Conservation (phyloP, 2,329 filamentous ascomycete genomes). For the Fusarium penzigii region DNA sequence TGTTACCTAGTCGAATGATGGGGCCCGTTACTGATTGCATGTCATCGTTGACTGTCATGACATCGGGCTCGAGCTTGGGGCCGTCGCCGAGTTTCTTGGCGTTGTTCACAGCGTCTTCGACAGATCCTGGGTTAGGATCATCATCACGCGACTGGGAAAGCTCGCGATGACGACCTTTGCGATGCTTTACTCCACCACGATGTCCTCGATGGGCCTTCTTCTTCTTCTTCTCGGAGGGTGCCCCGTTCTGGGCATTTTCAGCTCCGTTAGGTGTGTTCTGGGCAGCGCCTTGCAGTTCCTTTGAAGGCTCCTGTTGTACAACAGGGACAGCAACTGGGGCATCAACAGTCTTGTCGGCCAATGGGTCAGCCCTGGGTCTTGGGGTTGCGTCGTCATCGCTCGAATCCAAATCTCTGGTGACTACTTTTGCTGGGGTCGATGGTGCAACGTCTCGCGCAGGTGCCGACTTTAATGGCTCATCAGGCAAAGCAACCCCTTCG, state of each 20-base stretch:
- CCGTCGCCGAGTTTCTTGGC: slow-evolving; percentile 59
- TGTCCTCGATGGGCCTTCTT: slow-evolving; percentile 70
- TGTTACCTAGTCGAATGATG: slow-evolving; percentile 61
- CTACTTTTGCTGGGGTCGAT: not conserved
- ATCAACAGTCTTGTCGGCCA: not conserved
- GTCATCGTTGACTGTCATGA: slow-evolving; percentile 58
- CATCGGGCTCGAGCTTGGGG: slow-evolving; percentile 60
- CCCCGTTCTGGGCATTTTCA: slow-evolving; percentile 4
- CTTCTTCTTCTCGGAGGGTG: slow-evolving; percentile 57
- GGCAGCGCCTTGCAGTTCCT: not conserved
- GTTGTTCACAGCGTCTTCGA: slow-evolving; percentile 63
- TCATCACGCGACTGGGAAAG: slow-evolving; percentile 52
- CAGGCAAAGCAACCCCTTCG: slow-evolving; percentile 4
- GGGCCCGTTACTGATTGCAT: slow-evolving; percentile 61
- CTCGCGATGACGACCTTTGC: slow-evolving; percentile 58
- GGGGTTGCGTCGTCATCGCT: slow-evolving; percentile 18
- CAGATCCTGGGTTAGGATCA: slow-evolving; percentile 44
- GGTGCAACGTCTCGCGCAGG: slow-evolving; percentile 3
- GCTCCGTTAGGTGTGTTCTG: slow-evolving; percentile 1
- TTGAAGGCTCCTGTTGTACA: not conserved
- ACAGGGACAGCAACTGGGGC: not conserved
- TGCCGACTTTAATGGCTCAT: slow-evolving; percentile 8
- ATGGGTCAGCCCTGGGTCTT: slow-evolving; percentile 7
- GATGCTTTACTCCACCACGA: slow-evolving; percentile 70
- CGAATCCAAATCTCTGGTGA: slow-evolving; percentile 6